Base-by-base conservation (phyloP, 163 green algal species). In the Chlamydomonas reinhardtii region DNA sequence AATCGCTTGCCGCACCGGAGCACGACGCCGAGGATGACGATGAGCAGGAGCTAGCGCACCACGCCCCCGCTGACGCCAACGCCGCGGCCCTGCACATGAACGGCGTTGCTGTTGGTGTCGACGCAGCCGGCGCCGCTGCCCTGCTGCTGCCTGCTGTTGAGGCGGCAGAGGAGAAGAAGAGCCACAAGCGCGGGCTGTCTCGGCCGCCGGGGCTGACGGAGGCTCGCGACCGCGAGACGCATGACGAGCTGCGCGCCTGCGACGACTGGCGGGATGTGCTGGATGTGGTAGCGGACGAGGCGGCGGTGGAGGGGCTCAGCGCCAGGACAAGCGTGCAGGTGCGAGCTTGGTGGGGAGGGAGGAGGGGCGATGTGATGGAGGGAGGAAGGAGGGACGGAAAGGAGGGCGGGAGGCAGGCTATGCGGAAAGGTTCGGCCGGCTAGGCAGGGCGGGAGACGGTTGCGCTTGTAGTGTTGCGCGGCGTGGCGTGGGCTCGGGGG, bases 231-330 rank as follows among this genome's bases (percentile, higher is more conserved):
- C 32, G 24, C n/a, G 74, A 85, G 35, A 59, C 75, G 8, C 64
- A 89, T 68, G 78, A 84, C 2, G 84, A 89, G 68, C 39, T 89
- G 24, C 62, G 64, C 29, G 35, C 32, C 9, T 89, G 84, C 69
- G 75, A 84, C 35, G 72, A 76, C 65, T 89, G 84, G 84, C 74
- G 72, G 35, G 84, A 89, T 29, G 84, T 89, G 74, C 56, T 89
- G 48, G 84, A 89, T 8, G 35, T 89, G 19, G 37, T 89, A 22
- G 75, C 74, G 34, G 84, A 89, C 72, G 84, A 89, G 84, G 25
- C 54, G 39, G n/a, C 56, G 4, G 43, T 48, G 43, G 62, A 22
- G 20, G 52, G 48, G 31, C 74, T 89, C 25, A 73, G 37, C 62
- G 72, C 76, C 39, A 56, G 74, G 2, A 80, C 75, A 11, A 34